Base-by-base conservation (phyloP, 768 basidiomycete species). In the Coprinellus micaceus region DNA sequence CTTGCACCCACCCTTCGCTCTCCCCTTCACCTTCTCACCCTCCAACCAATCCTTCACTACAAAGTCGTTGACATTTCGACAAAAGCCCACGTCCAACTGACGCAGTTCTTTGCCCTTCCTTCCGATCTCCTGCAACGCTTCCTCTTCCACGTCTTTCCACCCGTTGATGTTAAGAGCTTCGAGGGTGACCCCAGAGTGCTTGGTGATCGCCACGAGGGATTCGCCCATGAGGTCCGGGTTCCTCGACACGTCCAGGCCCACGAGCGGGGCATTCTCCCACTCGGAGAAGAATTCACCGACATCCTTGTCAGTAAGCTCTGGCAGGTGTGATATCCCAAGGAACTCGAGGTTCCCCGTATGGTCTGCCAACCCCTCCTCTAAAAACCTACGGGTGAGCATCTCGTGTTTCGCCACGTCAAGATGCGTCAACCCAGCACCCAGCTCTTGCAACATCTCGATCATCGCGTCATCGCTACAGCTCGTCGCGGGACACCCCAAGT, bases 21-120 rank as follows among this genome's bases (percentile, higher is more conserved):
- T 60, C 2, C 65, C 69, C 9, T 58, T 44, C 10, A 56, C 60
- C 21, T 59, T 56, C 36, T 63, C 71, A 4, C 74, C 74, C 43
- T 77, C 76, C 60, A 94, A 63, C 61, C 94, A 71, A 13, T 74
- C 80, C 69, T 90, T 87, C 59, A 98, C 71, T 2, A 88, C 77
- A 64, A 89, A 94, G 69, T 98, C 89, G 57, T 94, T 88, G 39
- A 90, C 77, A 21, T 81, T 79, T 47, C 95, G 74, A 63, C 94
- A 94, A 82, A 89, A 98, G 1, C 94, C 88, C 2, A 94, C 70
- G 64, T 98, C 90, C 39, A 98, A 59, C 65, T 73, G 78, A 62
- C 67, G 71, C 65, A 96, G 59, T 33, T 77, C 71, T 2, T 61
- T 64, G 15, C 66, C 70, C 13, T 63, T 54, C 69, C 75, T 10